These are phyloP conservation scores for Tarenaya hassleriana DNA, from an alignment of 345 rosid species.

Conservation along the genomic window DNA sequence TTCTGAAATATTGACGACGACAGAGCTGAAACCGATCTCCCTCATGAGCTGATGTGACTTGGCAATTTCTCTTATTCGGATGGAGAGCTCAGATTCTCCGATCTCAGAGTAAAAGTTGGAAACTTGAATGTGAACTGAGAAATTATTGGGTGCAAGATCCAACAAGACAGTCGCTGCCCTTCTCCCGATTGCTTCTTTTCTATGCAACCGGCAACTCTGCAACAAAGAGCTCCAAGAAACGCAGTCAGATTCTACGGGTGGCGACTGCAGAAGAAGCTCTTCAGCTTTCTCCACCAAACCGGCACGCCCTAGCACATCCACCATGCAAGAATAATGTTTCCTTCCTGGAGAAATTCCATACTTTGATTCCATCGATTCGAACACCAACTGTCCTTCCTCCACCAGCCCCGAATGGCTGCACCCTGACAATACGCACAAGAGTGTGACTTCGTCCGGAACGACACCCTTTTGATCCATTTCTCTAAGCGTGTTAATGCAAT, in stretches of 20 bases:
- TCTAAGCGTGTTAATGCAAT: constrained; percentile 49
- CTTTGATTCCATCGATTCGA: constrained; percentile 38
- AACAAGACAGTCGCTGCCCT: constrained; percentile 54
- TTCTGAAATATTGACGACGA: constrained; percentile 27
- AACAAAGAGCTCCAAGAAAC: constrained; percentile 75
- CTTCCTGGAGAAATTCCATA: constrained; percentile 45
- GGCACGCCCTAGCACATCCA: constrained; percentile 74
- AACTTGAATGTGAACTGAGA: constrained; percentile 50
- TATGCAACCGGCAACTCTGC: constrained; percentile 59
- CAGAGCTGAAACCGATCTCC: constrained; percentile 57
- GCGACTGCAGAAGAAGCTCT: constrained; percentile 42
- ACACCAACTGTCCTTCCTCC: constrained; percentile 51
- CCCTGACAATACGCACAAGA: constrained; percentile 55
- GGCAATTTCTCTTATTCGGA: constrained; percentile 45
- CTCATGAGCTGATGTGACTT: constrained; percentile 43
- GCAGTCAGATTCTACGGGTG: constrained; percentile 42
- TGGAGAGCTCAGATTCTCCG: constrained; percentile 52
- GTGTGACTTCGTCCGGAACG: constrained; percentile 65
- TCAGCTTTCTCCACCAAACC: constrained; percentile 66
- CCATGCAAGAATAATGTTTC: constrained; percentile 68
- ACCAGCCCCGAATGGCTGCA: constrained; percentile 80
- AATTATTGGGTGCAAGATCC: constrained; percentile 48
- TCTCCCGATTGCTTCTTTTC: constrained; percentile 54
- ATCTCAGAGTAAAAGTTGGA: constrained; percentile 63
- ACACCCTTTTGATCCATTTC: constrained; percentile 47